Conservation (phyloP, 306 rosid species). For the Calophaca sinica region DNA sequence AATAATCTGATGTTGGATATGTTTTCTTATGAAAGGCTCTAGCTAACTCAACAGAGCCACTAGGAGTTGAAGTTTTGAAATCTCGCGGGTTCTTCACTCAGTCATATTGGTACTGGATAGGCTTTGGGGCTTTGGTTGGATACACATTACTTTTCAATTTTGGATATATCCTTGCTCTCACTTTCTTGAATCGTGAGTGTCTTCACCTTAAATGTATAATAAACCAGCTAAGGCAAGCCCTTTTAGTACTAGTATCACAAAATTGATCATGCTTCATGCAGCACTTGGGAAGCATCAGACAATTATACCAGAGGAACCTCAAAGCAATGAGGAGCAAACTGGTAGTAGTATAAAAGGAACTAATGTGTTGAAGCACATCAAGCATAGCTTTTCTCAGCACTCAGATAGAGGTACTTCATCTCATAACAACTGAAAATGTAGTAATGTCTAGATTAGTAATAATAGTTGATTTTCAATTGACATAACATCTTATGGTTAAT, state of each 20-base stretch:
- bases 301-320: slow-evolving; percentile 52
- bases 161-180: slow-evolving; percentile 56
- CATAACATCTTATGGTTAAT: slow-evolving; percentile 20
- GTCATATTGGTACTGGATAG: slow-evolving; percentile 54
- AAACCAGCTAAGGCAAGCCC: background rate
- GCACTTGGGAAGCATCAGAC: slow-evolving; percentile 55
- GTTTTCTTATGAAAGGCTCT: slow-evolving; percentile 49
- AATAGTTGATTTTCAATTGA: slow-evolving; percentile 30
- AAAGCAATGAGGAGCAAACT: slow-evolving; percentile 41
- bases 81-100: slow-evolving; percentile 60
- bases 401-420: slow-evolving; percentile 53
- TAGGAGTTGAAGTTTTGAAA: slow-evolving; percentile 58
- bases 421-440: slow-evolving; percentile 14
- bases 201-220: slow-evolving; percentile 36
- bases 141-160: slow-evolving; percentile 57
- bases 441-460: background rate
- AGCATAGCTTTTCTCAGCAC: slow-evolving; percentile 40
- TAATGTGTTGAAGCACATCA: slow-evolving; percentile 30
- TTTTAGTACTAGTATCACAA: slow-evolving; percentile 24
- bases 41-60: slow-evolving; percentile 49
- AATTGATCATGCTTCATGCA: slow-evolving; percentile 48
- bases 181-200: slow-evolving; percentile 62
- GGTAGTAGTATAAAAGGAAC: slow-evolving; percentile 15
- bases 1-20: slow-evolving; percentile 24
- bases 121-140: slow-evolving; percentile 49